Evolutionary conservation across 805 yeast species (phyloP).

Genomic region (Ogataea salicorniae): DNA sequence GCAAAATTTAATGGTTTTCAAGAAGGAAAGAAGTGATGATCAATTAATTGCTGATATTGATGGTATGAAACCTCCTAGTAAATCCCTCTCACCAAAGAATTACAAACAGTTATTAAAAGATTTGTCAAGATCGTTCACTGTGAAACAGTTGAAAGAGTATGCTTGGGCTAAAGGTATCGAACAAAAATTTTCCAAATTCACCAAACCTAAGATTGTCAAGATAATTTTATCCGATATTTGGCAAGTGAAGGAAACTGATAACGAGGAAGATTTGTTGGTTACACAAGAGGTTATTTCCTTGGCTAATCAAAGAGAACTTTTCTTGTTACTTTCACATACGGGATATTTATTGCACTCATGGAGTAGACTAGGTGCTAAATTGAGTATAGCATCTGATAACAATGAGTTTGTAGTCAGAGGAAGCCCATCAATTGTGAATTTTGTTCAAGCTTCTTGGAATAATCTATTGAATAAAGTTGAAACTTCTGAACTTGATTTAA

Average conservation of each 20-base stretch:
- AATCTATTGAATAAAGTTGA: conserved; percentile 25
- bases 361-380: conserved; percentile 32
- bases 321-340: conserved; percentile 27
- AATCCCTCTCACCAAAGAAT: conserved; percentile 15
- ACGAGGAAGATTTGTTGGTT: conserved; percentile 14
- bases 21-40: conserved; percentile 19
- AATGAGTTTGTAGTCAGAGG: conserved; percentile 27
- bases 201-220: conserved; percentile 19
- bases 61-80: conserved; percentile 22
- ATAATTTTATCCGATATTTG: conserved; percentile 25
- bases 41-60: conserved; percentile 25
- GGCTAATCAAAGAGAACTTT: conserved; percentile 27
- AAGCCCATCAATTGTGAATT: conserved; percentile 22
- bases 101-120: conserved; percentile 18
- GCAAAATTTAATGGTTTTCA: conserved; percentile 27
- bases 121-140: conserved; percentile 17
- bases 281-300: conserved; percentile 23
- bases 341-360: conserved; percentile 31
- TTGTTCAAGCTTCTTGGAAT: conserved; percentile 32
- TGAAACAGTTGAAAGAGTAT: conserved; percentile 22
- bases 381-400: conserved; percentile 24
- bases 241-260: conserved; percentile 11
- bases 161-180: conserved; percentile 6
- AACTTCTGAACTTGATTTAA: conserved; percentile 19
- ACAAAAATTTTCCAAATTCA: conserved; percentile 5